Base-by-base conservation (phyloP, 805 yeast genomes). In the Wickerhamiella nectarea region DNA sequence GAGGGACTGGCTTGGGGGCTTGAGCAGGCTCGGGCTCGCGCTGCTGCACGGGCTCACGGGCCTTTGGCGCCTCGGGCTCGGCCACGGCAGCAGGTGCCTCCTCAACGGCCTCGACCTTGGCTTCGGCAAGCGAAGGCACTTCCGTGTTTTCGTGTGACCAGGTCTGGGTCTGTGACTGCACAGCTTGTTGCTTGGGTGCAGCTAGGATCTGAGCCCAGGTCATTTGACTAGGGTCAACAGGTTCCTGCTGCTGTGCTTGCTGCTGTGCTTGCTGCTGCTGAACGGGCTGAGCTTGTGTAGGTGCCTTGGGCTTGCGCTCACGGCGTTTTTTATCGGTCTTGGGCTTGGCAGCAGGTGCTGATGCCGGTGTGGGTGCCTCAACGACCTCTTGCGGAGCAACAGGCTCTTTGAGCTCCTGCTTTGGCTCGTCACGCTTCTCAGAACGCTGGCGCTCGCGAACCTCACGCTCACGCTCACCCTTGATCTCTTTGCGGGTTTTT, bases 381-480 rank as follows among this genome's bases (percentile, higher is more conserved):
- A 24, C 15, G 21, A 7, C 7, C 7, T 18, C 18, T 5, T 7
- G 33, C 22, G 6, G 19, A n/a, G 9, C 15, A 14, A 4, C 25
- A 11, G 24, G 29, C 40, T 36, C 28, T 3, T 8, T 18, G 5
- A 28, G 8, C 4, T 36, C 28, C 17, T 15, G 20, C 31, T 28
- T 15, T 6, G 15, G 31, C 31, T 12, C 14, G 6, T 28, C 31
- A 12, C 31, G 43, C 21, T 15, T 36, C 8, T 20, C 31, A 9
- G n/a, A 14, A 34, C 22, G 34, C 38, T 36, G 19, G n/a, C 31
- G 34, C 36, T 29, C 36, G 41, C 12, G 19, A 3, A 59, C 67
- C 66, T 62, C 74, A 64, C 71, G 68, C 46, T 72, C 74, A 61
- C 78, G 80, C 46, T 72, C 74, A 61, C 77, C 80, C 40, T 55